Base-by-base conservation (phyloP, 805 yeast genomes). In the Phaffomyces opuntiae region DNA sequence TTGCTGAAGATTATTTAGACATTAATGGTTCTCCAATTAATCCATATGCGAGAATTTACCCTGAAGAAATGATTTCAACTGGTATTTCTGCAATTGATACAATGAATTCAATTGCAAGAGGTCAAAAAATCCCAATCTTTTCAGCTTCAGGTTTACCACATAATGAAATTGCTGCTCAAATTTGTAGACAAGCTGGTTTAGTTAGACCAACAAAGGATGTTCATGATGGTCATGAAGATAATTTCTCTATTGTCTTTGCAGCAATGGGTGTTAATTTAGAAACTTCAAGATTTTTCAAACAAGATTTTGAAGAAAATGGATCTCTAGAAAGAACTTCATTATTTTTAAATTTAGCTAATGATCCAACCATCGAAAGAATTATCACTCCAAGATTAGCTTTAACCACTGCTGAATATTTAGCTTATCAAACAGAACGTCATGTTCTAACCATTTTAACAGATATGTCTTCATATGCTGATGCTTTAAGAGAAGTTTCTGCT, bases 241-340 rank as follows among this genome's bases (percentile, higher is more conserved):
- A 93, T 70, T 93, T 93, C 86, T 87, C 96, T 44, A 95, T 93
- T 70, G 99, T 93, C 35, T 93, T 93, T 63, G 99, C 98, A 36
- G 99, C 99, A 49, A 93, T 95, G 99, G 99, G 99, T 80, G 99
- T 91, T 56, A 93, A 95, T 67, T 80, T 93, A 72, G 99, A 95
- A 72, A 93, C 99, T 32, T 88, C 98, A 27, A 80, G 99, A 68
- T 93, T 93, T 74, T 93, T 93, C 83, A 88, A 91, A 73, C 98
- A 93, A 72, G 99, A 93, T 73, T 93, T 93, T 72, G 98, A 95
- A 75, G 98, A 93, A 70, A 93, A 93, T 63, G 99, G 99, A 31
- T 90, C 97, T 26, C 77, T 93, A 62, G 99, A 93, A 70, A 89
- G 99, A 79, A 95, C 97, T 40, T 85, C 96, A 0, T 78, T 93